Evolutionary conservation across 768 basidiomycete genomes (phyloP).

Genomic region (Dacryopinax primogenitus): DNA sequence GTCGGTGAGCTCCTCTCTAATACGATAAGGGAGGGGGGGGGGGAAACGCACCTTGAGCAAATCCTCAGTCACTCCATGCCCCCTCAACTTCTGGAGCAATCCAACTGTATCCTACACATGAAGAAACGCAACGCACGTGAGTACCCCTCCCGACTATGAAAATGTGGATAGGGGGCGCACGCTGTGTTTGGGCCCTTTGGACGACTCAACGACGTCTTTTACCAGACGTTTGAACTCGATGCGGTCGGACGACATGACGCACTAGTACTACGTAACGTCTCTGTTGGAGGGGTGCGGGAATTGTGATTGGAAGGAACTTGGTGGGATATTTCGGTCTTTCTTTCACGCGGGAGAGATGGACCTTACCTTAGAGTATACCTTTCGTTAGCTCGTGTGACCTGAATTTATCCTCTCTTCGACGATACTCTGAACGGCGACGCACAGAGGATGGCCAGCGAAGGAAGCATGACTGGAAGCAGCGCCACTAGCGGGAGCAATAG

Average conservation of each 20-base stretch:
- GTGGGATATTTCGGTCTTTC: too few relatives aligned
- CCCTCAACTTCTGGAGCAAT: not conserved
- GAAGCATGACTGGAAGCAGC: not conserved
- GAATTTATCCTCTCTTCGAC: not conserved
- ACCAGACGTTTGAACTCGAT: slow-evolving; percentile 64
- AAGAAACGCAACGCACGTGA: not conserved
- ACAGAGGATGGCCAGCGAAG: not conserved
- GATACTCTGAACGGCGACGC: not conserved
- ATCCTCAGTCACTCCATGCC: slow-evolving; percentile 14
- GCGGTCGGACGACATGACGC: too few relatives aligned
- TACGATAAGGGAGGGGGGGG: not conserved
- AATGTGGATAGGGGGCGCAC: not conserved
- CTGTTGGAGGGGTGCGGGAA: too few relatives aligned
- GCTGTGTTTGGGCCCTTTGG: slow-evolving; percentile 24
- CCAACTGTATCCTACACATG: not conserved
- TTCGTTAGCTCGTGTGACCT: not conserved
- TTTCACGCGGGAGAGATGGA: not conserved
- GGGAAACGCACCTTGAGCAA: slow-evolving; percentile 18
- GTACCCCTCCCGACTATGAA: not conserved
- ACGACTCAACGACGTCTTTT: slow-evolving; percentile 58
- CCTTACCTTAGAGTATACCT: not conserved
- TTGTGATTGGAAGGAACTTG: too few relatives aligned
- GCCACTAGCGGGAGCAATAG: not conserved
- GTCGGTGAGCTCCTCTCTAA: not conserved
- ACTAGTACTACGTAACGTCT: too few relatives aligned